These are phyloP conservation scores for Aspergillus sp. DNA, from an alignment of 2,329 filamentous ascomycete species.

Conservation along the genomic window DNA sequence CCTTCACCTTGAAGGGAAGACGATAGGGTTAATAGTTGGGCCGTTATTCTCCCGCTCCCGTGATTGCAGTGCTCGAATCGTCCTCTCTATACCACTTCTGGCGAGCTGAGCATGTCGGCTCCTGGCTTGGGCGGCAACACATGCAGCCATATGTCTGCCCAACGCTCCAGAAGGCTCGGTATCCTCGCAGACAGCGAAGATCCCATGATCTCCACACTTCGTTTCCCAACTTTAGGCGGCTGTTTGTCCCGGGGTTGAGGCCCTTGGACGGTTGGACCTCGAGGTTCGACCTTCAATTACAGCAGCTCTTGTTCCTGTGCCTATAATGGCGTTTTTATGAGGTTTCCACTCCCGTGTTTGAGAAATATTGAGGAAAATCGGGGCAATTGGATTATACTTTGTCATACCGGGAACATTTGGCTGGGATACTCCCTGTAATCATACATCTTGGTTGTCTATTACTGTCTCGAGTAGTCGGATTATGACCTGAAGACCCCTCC, in stretches of 20 bases:
- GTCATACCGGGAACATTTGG: neutral
- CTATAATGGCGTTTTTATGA: neutral
- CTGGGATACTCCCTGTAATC: neutral
- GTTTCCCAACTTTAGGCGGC: constrained; percentile 18
- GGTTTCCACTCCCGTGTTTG: neutral
- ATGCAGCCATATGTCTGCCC: constrained; percentile 30
- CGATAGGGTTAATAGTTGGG: constrained; percentile 3
- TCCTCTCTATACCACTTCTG: neutral
- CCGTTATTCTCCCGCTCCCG: neutral
- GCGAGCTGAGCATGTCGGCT: constrained; percentile 15
- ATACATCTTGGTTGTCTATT: neutral
- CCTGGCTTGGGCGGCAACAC: constrained; percentile 26
- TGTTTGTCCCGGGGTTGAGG: constrained; percentile 3
- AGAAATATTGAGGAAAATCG: neutral
- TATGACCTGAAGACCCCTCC: neutral
- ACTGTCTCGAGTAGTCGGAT: neutral
- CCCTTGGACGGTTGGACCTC: neutral
- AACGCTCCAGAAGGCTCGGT: constrained; percentile 19
- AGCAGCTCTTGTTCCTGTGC: neutral
- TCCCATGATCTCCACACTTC: constrained; percentile 21
- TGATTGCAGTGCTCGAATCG: neutral
- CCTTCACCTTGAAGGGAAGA: neutral
- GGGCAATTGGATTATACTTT: neutral
- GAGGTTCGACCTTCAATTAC: constrained; percentile 1
- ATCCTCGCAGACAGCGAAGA: constrained; percentile 15